phyloP scores from a whole-genome alignment of 495 filamentous ascomycete species.

The Trichocladium antarcticum region DNA sequence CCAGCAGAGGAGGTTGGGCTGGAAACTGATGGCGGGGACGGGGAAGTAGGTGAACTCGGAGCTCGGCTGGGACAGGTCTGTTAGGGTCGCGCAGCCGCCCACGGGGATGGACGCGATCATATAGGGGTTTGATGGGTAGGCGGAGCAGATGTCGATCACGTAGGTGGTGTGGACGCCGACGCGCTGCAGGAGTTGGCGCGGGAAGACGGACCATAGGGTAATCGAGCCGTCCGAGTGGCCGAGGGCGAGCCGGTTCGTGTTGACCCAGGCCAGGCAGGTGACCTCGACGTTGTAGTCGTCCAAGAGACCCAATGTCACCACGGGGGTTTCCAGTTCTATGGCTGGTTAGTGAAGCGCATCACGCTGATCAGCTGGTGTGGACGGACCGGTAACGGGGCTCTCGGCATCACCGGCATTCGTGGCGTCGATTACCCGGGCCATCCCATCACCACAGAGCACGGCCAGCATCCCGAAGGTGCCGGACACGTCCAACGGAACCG shows the following conservation, averaged over 20 bases:
- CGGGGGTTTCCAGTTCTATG: constrained; percentile 31
- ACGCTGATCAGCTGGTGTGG: too few species aligned
- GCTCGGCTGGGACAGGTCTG: constrained; percentile 36
- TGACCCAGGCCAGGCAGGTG: constrained; percentile 40
- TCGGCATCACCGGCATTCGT: constrained; percentile 16
- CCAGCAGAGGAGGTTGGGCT: constrained; percentile 38
- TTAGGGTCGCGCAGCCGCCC: constrained; percentile 35
- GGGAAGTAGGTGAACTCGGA: constrained; percentile 37
- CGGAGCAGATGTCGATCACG: constrained; percentile 39
- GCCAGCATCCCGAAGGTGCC: constrained; percentile 27
- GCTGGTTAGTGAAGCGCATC: constrained; percentile 13
- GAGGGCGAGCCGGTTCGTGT: constrained; percentile 36
- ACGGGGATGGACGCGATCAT: constrained; percentile 36
- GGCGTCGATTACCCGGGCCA: constrained; percentile 32
- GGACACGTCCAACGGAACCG: constrained; percentile 24
- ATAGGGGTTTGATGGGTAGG: constrained; percentile 37
- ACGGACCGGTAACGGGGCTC: constrained; percentile 25
- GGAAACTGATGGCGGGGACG: constrained; percentile 35
- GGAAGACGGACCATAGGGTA: constrained; percentile 38
- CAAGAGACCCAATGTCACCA: constrained; percentile 29
- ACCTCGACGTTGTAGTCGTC: constrained; percentile 34
- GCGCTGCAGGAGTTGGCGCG: constrained; percentile 29
- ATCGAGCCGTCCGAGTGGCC: constrained; percentile 40
- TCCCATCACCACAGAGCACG: constrained; percentile 34
- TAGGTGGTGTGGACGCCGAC: constrained; percentile 33